These are phyloP conservation scores for Notholithocarpus densiflorus DNA, from an alignment of 306 rosid species.

Conservation along the genomic window DNA sequence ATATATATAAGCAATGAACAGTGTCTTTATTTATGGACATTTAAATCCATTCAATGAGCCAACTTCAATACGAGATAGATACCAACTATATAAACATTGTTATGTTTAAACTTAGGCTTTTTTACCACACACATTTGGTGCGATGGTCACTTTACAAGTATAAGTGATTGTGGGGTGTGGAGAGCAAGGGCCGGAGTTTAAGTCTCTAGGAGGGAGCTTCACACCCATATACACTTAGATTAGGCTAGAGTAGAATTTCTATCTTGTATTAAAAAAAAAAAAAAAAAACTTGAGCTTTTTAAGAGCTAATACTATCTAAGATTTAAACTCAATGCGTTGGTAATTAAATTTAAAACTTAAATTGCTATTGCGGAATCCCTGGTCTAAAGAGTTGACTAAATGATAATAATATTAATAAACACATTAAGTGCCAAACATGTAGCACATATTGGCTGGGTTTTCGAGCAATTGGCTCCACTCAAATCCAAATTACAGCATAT, in stretches of 20 bases:
- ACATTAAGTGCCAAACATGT: background rate
- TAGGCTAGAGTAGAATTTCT: rapidly evolving
- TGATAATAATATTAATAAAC: too few relatives aligned
- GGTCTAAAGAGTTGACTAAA: background rate
- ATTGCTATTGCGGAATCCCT: background rate
- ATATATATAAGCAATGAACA: background rate
- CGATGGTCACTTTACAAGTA: rapidly evolving
- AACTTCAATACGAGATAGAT: background rate
- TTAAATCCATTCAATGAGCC: background rate
- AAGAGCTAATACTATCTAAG: background rate
- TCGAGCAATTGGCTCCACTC: background rate
- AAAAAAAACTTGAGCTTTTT: background rate
- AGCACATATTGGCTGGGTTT: background rate
- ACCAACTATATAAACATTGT: background rate
- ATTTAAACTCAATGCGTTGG: background rate
- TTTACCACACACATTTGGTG: rapidly evolving
- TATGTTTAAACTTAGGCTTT: background rate
- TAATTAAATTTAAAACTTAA: background rate
- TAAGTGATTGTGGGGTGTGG: rapidly evolving
- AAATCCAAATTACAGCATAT: background rate
- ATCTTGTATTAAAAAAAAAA: too few relatives aligned
- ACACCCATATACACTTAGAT: too few relatives aligned
- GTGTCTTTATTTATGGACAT: background rate
- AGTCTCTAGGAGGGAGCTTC: rapidly evolving
- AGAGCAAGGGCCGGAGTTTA: rapidly evolving